Evolutionary conservation across 768 basidiomycete species (phyloP), one percentile per base, ranked within the genome.

Genomic region (Leccinum disarticulatum): DNA sequence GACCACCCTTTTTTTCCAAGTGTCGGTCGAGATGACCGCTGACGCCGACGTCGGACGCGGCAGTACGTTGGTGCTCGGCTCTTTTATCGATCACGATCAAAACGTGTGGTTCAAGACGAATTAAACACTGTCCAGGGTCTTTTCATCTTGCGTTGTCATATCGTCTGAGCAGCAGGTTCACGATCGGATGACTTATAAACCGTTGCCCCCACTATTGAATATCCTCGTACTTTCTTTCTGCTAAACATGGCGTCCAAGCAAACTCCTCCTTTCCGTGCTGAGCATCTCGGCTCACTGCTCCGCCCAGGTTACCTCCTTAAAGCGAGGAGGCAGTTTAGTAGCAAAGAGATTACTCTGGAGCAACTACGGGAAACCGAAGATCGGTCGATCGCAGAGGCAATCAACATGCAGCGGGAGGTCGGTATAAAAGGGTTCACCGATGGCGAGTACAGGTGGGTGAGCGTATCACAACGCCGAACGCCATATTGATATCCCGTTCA

Each of bases 201-300:
- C 17, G 38, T 41, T n/a, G 0, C 17, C 17, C 17, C 38, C 10
- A 15, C 14, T 10, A 19, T n/a, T 19, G 6, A 48, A 25, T n/a
- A 43, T 43, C n/a, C 22, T 48, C 47, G 7, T 27, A 22, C 47
- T 7, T 31, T 19, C 5, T 6, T 41, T 30, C 30, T 28, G 47
- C 47, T 41, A 2, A 58, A 30, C 6, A 72, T 72, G 68, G 19
- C 54, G 0, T 25, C 57, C 10, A 72, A 66, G 54, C 67, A 72
- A 41, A 58, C 36, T 15, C 79, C 79, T 6, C 80, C 79, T 30
- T 79, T 79, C 70, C 74, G 78, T 28, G 78, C 79, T n/a, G 79
- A 80, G 54, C 80, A 80, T 61, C 59, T 79, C 11, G 80, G 80
- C 31, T 80, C 78, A 7, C 68, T 81, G 33, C 78, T 79, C 57